Evolutionary conservation across 352 stramenopile genomes (phyloP).

Genomic region (Pythium coloratum): DNA sequence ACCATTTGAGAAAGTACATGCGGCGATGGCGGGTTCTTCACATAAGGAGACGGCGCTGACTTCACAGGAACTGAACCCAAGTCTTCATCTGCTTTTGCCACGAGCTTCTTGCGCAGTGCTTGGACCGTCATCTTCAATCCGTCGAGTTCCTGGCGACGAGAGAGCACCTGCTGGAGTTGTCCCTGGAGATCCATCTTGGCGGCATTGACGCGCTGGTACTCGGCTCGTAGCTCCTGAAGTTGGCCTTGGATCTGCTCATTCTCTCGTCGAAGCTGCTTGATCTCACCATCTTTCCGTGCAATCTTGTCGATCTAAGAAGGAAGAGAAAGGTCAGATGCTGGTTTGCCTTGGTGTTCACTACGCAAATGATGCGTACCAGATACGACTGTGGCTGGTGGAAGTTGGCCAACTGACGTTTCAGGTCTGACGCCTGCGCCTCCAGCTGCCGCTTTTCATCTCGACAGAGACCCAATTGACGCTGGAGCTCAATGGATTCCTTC

Average conservation of each 20-base stretch:
- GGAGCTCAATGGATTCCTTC: slow-evolving; percentile 42
- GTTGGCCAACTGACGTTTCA: slow-evolving; percentile 44
- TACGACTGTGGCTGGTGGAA: slow-evolving; percentile 76
- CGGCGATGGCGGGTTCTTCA: slow-evolving; percentile 27
- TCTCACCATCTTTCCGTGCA: slow-evolving; percentile 40
- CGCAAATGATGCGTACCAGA: slow-evolving; percentile 34
- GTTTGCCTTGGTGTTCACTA: too few species aligned
- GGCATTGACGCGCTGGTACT: slow-evolving; percentile 39
- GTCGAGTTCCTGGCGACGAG: slow-evolving; percentile 60
- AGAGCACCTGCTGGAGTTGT: slow-evolving; percentile 69
- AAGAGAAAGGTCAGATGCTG: background rate
- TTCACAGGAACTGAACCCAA: slow-evolving; percentile 2
- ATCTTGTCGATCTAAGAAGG: slow-evolving; percentile 65
- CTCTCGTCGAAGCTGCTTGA: slow-evolving; percentile 30
- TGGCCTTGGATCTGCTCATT: slow-evolving; percentile 36
- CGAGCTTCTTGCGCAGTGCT: slow-evolving; percentile 37
- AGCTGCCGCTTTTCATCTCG: slow-evolving; percentile 33
- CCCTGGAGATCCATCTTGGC: slow-evolving; percentile 54
- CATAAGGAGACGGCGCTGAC: background rate
- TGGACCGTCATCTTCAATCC: slow-evolving; percentile 59
- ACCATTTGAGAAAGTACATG: slow-evolving; percentile 40
- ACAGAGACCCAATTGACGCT: slow-evolving; percentile 40
- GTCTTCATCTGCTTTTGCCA: background rate
- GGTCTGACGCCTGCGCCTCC: slow-evolving; percentile 28
- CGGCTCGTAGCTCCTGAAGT: slow-evolving; percentile 42